phyloP scores from a whole-genome alignment of 2,329 filamentous ascomycete genomes.

The Clarireedia hainanense region DNA sequence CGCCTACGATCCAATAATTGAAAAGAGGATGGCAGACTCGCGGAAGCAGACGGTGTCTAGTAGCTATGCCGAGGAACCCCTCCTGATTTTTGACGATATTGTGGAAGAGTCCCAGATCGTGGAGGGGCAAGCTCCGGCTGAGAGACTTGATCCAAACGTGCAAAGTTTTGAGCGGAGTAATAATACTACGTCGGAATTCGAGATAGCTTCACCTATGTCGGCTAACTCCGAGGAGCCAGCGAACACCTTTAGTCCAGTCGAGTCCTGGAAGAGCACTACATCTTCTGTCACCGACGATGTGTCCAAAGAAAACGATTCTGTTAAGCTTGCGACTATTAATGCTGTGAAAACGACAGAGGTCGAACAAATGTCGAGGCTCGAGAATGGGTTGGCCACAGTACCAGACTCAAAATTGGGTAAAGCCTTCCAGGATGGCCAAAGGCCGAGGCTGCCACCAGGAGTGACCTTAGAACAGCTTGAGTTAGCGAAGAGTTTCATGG shows the following conservation, averaged over 20 bases:
- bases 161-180: no score
- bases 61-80: neutral
- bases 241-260: neutral
- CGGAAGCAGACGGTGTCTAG: neutral
- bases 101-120: neutral
- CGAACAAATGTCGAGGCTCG: no score
- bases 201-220: neutral
- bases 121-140: neutral
- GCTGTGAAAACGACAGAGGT: no score
- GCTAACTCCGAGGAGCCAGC: neutral
- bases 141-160: neutral
- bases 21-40: neutral
- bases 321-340: neutral
- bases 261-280: neutral
- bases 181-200: neutral
- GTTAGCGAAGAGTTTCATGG: constrained; percentile 18
- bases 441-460: constrained; percentile 6
- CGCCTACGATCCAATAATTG: neutral
- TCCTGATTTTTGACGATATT: neutral
- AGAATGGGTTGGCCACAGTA: no score
- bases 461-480: constrained; percentile 20
- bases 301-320: neutral
- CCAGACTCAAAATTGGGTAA: neutral
- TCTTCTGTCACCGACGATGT: neutral
- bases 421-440: neutral